Conservation (phyloP, 192 early-diverging fungal species). For the Entomortierella chlamydospora region DNA sequence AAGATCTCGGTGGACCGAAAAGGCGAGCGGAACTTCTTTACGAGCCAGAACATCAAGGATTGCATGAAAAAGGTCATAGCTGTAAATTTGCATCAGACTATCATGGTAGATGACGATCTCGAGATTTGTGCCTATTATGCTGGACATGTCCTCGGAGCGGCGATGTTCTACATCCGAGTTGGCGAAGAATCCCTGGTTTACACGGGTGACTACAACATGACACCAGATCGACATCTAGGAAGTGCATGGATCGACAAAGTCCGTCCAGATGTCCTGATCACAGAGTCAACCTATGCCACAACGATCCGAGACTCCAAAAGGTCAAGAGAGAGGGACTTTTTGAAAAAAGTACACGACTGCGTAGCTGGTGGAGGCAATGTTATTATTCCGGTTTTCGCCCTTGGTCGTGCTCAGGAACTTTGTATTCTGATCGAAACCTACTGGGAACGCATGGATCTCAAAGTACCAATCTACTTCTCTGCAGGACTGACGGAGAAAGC, state of each 20-base stretch:
- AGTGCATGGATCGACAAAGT: slow-evolving; percentile 96
- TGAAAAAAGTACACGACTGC: slow-evolving; percentile 88
- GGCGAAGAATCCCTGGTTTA: slow-evolving; percentile 84
- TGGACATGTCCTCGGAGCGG: slow-evolving; percentile 97
- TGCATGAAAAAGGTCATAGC: slow-evolving; percentile 96
- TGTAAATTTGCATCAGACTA: slow-evolving; percentile 86
- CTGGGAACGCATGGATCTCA: slow-evolving; percentile 93
- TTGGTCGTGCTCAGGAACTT: slow-evolving; percentile 97
- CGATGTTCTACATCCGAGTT: slow-evolving; percentile 92
- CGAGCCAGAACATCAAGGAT: slow-evolving; percentile 86
- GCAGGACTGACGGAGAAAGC: slow-evolving; percentile 94
- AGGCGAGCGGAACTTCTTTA: slow-evolving; percentile 92
- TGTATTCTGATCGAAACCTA: slow-evolving; percentile 96
- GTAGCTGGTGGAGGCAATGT: slow-evolving; percentile 87
- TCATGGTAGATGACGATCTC: slow-evolving; percentile 86
- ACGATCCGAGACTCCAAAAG: slow-evolving; percentile 95
- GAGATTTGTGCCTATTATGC: slow-evolving; percentile 93
- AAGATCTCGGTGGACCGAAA: slow-evolving; percentile 91
- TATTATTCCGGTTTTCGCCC: slow-evolving; percentile 97
- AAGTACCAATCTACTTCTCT: slow-evolving; percentile 95
- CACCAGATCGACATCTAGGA: slow-evolving; percentile 91
- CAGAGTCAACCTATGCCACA: slow-evolving; percentile 97
- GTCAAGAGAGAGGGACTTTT: slow-evolving; percentile 91
- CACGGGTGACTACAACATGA: slow-evolving; percentile 93
- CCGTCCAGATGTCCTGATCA: slow-evolving; percentile 92